phyloP scores from a whole-genome alignment of 2,329 filamentous ascomycete genomes.

The Trichoderma sp. region DNA sequence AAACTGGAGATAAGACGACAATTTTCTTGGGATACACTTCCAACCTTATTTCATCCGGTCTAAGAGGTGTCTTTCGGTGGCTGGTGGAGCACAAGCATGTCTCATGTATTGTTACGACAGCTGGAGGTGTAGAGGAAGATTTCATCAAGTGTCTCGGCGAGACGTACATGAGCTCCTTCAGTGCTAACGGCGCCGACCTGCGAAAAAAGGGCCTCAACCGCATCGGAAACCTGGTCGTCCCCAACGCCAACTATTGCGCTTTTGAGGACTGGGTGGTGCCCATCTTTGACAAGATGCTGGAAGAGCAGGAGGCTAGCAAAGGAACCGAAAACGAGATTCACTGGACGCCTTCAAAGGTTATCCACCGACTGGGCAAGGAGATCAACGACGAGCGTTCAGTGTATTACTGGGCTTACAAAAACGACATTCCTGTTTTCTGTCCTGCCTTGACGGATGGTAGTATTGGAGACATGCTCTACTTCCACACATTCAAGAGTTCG shows the following conservation, averaged over 20 bases:
- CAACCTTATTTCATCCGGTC: slow-evolving; percentile 93
- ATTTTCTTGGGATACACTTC: slow-evolving; percentile 98
- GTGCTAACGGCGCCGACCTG: slow-evolving; percentile 70
- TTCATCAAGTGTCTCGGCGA: slow-evolving; percentile 96
- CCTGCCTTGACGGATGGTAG: slow-evolving; percentile 94
- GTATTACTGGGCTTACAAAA: slow-evolving; percentile 97
- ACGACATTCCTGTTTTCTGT: slow-evolving; percentile 95
- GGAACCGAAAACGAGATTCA: slow-evolving; percentile 66
- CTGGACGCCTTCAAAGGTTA: slow-evolving; percentile 95
- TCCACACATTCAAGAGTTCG: slow-evolving; percentile 90
- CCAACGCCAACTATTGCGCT: slow-evolving; percentile 91
- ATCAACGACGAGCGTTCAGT: slow-evolving; percentile 91
- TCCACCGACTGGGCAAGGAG: slow-evolving; percentile 83
- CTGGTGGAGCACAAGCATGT: slow-evolving; percentile 91
- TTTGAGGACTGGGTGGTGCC: slow-evolving; percentile 98
- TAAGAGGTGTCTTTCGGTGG: slow-evolving; percentile 87
- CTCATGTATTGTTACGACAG: slow-evolving; percentile 90
- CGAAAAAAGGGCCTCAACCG: slow-evolving; percentile 87
- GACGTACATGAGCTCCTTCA: slow-evolving; percentile 89
- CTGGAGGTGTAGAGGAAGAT: slow-evolving; percentile 94
- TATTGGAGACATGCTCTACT: slow-evolving; percentile 96
- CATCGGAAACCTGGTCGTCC: slow-evolving; percentile 92
- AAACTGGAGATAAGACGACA: slow-evolving; percentile 76
- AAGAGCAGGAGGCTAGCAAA: slow-evolving; percentile 83
- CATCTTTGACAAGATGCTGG: slow-evolving; percentile 89